These are phyloP conservation scores for Solioccasus polychromus DNA, from an alignment of 768 basidiomycete genomes.

Conservation along the genomic window DNA sequence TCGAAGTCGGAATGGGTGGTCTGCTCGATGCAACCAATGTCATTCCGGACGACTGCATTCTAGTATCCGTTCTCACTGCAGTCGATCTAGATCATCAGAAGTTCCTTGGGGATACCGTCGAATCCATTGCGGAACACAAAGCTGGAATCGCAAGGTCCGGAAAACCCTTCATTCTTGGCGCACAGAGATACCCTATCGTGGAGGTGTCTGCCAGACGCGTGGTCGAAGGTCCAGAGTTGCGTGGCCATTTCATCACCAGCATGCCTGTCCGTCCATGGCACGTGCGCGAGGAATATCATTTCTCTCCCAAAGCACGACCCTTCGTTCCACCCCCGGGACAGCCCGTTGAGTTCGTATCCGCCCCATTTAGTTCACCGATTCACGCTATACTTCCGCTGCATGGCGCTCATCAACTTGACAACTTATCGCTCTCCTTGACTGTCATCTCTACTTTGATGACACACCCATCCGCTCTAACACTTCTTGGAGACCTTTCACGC, in stretches of 20 bases:
- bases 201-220: conserved; percentile 40
- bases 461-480: conserved; percentile 31
- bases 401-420: conserved; percentile 83
- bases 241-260: conserved; percentile 40
- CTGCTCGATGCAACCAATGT: conserved; percentile 90
- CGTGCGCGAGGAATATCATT: conserved; percentile 33
- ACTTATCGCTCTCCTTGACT: conserved; percentile 67
- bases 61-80: conserved; percentile 78
- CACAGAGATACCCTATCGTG: conserved; percentile 54
- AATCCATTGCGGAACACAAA: conserved; percentile 79
- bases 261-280: conserved; percentile 33
- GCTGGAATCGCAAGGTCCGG: conserved; percentile 69
- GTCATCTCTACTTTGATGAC: conserved; percentile 57
- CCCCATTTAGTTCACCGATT: conserved; percentile 45
- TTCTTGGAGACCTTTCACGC: conserved; percentile 7
- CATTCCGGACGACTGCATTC: conserved; percentile 62
- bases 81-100: conserved; percentile 94
- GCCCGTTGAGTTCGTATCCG: conserved; percentile 41
- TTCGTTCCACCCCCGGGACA: conserved; percentile 38
- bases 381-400: conserved; percentile 58
- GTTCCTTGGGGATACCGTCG: conserved; percentile 77
- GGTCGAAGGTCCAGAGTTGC: conserved; percentile 36
- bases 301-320: conserved; percentile 30
- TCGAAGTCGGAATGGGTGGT: conserved; percentile 97
- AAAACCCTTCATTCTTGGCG: conserved; percentile 63